phyloP scores from a whole-genome alignment of 768 basidiomycete species.

The Leccinum imitatum region DNA sequence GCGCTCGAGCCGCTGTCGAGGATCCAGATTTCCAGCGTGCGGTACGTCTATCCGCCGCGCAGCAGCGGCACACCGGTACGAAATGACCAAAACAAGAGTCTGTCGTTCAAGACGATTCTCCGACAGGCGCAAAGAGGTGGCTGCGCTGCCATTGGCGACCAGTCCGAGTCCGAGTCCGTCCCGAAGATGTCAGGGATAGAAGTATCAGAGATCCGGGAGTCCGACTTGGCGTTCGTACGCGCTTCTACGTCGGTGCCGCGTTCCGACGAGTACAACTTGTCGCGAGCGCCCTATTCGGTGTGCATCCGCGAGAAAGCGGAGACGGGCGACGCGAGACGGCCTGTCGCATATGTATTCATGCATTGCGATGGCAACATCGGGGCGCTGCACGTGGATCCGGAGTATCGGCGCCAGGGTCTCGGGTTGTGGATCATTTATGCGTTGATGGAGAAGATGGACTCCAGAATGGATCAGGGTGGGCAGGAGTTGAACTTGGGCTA shows the following conservation, averaged over 20 bases:
- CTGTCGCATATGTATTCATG: conserved; percentile 18
- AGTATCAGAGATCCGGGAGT: conserved; percentile 9
- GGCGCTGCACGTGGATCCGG: conserved; percentile 8
- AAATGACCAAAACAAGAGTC: background rate
- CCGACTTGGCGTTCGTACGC: conserved; percentile 16
- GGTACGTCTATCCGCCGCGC: too few species aligned
- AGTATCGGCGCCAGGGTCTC: conserved; percentile 12
- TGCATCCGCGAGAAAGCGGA: conserved; percentile 17
- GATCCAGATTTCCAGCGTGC: too few species aligned
- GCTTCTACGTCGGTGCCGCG: conserved; percentile 13
- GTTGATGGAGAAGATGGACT: conserved; percentile 12
- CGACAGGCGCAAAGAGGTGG: background rate
- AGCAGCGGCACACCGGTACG: background rate
- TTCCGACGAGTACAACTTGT: conserved; percentile 21
- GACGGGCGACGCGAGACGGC: background rate
- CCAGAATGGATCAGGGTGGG: background rate
- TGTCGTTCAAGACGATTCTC: background rate
- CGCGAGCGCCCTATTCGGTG: conserved; percentile 20
- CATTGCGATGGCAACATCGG: conserved; percentile 24
- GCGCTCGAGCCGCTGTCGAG: too few species aligned
- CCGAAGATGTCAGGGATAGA: background rate
- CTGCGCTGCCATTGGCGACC: too few species aligned
- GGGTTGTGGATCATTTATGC: conserved; percentile 12
- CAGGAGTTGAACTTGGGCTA: background rate
- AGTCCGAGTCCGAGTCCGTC: background rate